Base-by-base conservation (phyloP, 2,329 filamentous ascomycete species). In the Colletotrichum falcatum region DNA sequence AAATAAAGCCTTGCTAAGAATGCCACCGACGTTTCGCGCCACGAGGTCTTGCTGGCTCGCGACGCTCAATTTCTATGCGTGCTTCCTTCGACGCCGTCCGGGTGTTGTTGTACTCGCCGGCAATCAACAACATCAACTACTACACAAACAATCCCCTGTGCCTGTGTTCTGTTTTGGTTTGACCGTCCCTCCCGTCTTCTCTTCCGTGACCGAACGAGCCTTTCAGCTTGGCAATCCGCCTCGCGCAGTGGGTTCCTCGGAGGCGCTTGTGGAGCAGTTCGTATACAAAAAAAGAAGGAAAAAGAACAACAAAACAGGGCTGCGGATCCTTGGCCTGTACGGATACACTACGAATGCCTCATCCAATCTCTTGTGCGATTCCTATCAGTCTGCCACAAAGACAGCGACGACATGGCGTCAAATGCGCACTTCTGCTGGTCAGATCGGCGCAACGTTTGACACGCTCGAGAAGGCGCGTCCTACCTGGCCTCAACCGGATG, bases 41-140 rank as follows among this genome's bases (percentile, higher is more conserved):
- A 39, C 35, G 35, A 35, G 16, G 26, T 16, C 37, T 8, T 62
- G 48, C 28, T 30, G 37, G 39, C n/a, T 26, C 35, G 18, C 28
- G 42, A 55, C 14, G 42, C 12, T 49, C 63, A 66, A 66, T 70
- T n/a, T 70, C 62, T 23, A 51, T 16, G 48, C 66, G 49, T 66
- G 37, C 56, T 54, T 66, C 66, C 58, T 53, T 35, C 11, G 30
- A 28, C 65, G 20, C 42, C 42, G 49, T 44, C 44, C 20, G 9
- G 9, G 9, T 23, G 23, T n/a, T 37, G 48, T 66, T 35, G 28
- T 56, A 28, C 30, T 23, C 33, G n/a, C 33, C 20, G 16, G n/a
- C 33, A 16, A 23, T 55, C n/a, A 55, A 23, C 30, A 46, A n/a
- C 20, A n/a, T 12, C 6, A 9, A 42, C 39, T 42, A 23, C n/a